Conservation (phyloP, 163 green algal genomes). For the Botryococcus braunii region DNA sequence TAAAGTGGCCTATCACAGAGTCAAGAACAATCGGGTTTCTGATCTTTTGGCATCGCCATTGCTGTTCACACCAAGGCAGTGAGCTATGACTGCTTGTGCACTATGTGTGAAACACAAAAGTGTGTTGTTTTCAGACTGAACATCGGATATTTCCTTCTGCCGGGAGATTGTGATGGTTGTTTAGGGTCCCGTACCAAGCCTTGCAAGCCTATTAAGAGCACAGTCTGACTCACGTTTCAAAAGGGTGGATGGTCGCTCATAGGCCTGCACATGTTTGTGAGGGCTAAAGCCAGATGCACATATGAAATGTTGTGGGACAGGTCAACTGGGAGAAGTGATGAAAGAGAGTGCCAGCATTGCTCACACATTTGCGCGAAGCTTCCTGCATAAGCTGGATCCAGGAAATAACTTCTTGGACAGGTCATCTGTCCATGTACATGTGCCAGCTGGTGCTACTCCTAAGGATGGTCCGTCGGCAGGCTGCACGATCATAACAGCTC, state of each 20-base stretch:
- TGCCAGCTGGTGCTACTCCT: slow-evolving; percentile 85
- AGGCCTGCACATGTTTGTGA: neutral
- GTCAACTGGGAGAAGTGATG: slow-evolving; percentile 94
- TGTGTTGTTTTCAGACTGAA: neutral
- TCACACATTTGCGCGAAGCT: slow-evolving; percentile 71
- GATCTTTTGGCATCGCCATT: too few relatives aligned
- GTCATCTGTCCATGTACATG: slow-evolving; percentile 81
- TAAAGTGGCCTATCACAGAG: too few relatives aligned
- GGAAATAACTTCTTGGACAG: slow-evolving; percentile 37
- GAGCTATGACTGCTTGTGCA: too few relatives aligned
- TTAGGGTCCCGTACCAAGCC: too few relatives aligned
- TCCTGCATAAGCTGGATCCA: slow-evolving; percentile 27
- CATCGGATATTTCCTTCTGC: neutral
- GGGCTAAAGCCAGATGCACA: neutral
- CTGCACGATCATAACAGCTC: slow-evolving; percentile 83
- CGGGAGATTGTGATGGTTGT: too few relatives aligned
- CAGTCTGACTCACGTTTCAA: too few relatives aligned
- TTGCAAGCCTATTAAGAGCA: too few relatives aligned
- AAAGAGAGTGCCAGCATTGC: slow-evolving; percentile 83
- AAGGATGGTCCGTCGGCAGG: slow-evolving; percentile 90
- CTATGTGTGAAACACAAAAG: too few relatives aligned
- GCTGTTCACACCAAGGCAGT: too few relatives aligned
- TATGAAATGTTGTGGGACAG: slow-evolving; percentile 29
- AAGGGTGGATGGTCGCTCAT: too few relatives aligned
- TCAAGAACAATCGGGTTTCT: too few relatives aligned